Percentiles rank a stretch among this genome's conserved stretches.
phyloP scores from a whole-genome alignment of 495 filamentous ascomycete genomes.

The Tuber magnatum region DNA sequence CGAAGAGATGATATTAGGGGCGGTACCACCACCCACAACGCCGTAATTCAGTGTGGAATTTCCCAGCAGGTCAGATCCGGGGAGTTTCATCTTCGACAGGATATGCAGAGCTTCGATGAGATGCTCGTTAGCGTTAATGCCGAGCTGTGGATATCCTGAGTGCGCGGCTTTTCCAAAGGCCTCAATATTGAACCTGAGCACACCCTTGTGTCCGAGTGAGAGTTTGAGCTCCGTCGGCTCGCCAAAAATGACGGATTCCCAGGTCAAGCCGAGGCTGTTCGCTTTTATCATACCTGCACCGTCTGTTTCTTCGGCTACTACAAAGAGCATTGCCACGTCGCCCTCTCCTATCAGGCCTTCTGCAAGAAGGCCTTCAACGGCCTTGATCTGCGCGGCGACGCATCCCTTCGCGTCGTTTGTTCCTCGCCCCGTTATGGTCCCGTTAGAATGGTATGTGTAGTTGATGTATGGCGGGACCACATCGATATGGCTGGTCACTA shows the following conservation, averaged over 20 bases:
- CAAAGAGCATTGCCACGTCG: slow-evolving; percentile 67
- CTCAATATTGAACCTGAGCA: slow-evolving; percentile 53
- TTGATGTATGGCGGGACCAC: slow-evolving; percentile 59
- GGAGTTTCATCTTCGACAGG: slow-evolving; percentile 59
- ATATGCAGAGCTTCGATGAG: slow-evolving; percentile 59
- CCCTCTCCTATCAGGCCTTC: slow-evolving; percentile 41
- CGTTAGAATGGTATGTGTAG: slow-evolving; percentile 46
- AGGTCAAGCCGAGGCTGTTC: slow-evolving; percentile 48
- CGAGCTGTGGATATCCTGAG: slow-evolving; percentile 80
- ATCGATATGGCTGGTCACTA: slow-evolving; percentile 55
- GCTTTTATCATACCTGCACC: slow-evolving; percentile 74
- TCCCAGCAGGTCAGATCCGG: slow-evolving; percentile 65
- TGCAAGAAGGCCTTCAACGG: slow-evolving; percentile 54
- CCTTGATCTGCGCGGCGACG: slow-evolving; percentile 69
- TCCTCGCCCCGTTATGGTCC: slow-evolving; percentile 64
- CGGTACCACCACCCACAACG: slow-evolving; percentile 66
- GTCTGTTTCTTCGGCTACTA: slow-evolving; percentile 74
- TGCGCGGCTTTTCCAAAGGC: slow-evolving; percentile 73
- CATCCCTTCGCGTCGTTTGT: slow-evolving; percentile 83
- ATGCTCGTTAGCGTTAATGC: slow-evolving; percentile 65
- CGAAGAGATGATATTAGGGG: slow-evolving; percentile 76
- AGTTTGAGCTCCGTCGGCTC: slow-evolving; percentile 85
- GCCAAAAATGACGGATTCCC: slow-evolving; percentile 72
- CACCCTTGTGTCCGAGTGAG: slow-evolving; percentile 83
- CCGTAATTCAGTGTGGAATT: slow-evolving; percentile 83